Evolutionary conservation across 495 filamentous ascomycete species (phyloP).

Genomic region (Pyronema omphalodes): DNA sequence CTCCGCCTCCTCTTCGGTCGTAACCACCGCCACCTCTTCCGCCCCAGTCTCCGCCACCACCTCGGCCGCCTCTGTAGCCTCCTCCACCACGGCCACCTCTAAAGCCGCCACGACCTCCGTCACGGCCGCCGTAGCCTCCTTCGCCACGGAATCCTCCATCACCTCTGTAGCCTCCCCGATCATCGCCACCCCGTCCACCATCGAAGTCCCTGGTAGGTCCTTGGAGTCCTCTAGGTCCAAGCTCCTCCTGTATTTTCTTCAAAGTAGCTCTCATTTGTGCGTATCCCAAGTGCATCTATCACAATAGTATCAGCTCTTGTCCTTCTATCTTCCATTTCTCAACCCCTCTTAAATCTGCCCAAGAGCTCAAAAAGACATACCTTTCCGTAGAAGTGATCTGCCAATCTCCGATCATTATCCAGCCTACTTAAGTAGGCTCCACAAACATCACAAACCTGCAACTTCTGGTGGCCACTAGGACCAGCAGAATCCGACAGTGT

Average conservation of each 20-base stretch:
- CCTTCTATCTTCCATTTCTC: not conserved
- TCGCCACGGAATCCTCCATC: conserved; percentile 35
- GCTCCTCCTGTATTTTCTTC: conserved; percentile 70
- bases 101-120: conserved; percentile 26
- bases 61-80: conserved; percentile 27
- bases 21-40: conserved; percentile 10
- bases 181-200: conserved; percentile 29
- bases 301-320: not conserved
- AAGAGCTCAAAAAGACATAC: conserved; percentile 3
- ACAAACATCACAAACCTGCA: conserved; percentile 97
- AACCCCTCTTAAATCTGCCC: not conserved
- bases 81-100: conserved; percentile 31
- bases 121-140: conserved; percentile 26
- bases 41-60: conserved; percentile 26
- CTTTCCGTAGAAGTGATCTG: conserved; percentile 97
- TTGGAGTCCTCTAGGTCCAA: conserved; percentile 42
- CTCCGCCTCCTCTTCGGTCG: conserved; percentile 6
- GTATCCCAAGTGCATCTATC: conserved; percentile 86
- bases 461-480: conserved; percentile 85
- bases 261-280: conserved; percentile 90
- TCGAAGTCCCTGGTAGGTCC: conserved; percentile 41
- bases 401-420: conserved; percentile 83
- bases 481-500: conserved; percentile 78
- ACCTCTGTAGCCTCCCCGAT: conserved; percentile 28
- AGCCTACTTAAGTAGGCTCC: conserved; percentile 78